Evolutionary conservation across 257 asterid species (phyloP), one percentile per base, ranked within the genome.

Genomic region (Solanum corneliomulleri): DNA sequence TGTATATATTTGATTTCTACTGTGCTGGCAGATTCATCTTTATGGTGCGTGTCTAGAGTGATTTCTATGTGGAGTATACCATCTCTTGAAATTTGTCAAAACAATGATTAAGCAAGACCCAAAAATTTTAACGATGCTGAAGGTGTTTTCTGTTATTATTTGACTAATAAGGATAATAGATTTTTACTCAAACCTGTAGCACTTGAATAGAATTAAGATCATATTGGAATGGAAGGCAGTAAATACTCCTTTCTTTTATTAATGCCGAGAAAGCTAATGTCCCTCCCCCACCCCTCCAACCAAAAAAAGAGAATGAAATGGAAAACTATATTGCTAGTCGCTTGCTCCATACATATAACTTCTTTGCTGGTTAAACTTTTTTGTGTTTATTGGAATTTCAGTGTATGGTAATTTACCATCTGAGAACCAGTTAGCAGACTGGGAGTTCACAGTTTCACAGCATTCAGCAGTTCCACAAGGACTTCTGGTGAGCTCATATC

Each of bases 361-460:
- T 80, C 25, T 78, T 29, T 81, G 69, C 66, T 85, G 52, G 45
- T 31, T 52, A 29, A 23, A 72, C 20, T 7, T 11, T 35, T 45
- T 62, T 75, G 29, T 9, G 41, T 16, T 60, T 62, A 37, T 64
- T 85, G 85, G 9, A 74, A 60, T 82, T 88, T 88, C 94, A 97
- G 99, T 97, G 97, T 97, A 97, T 76, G 99, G 99, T 39, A 95
- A 93, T 91, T 90, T 97, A 86, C 99, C 99, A 44, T 92, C 99
- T 71, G 93, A 94, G 92, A 89, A 87, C 68, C 98, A 97, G 89
- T 92, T 97, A 88, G 92, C 96, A 66, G 98, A 97, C 87, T 97
- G 99, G 99, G 98, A 95, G 89, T 97, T 95, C 91, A 95, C 98
- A 31, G 93, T 95, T 91, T 90, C 97, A 42, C 99, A 96, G 89